A percentile compares a stretch with the other conserved stretches of the same genome.
Evolutionary conservation across 371 early-diverging fungal genomes (phyloP).

Genomic region (Syncephalastrum contaminatum): DNA sequence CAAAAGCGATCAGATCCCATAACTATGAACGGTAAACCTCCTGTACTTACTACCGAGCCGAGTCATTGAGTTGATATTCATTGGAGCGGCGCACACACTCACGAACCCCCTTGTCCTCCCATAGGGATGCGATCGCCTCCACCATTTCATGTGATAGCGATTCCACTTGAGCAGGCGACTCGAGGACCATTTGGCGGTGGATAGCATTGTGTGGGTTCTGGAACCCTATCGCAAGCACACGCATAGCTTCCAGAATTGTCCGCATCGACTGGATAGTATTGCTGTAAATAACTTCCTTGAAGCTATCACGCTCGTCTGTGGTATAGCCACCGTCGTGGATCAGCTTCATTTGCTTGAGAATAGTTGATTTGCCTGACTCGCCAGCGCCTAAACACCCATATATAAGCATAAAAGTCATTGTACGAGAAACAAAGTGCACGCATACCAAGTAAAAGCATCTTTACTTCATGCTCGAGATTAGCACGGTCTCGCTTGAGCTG

Average conservation of each 20-base stretch:
- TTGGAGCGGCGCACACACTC: constrained; percentile 70
- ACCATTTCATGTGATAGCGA: constrained; percentile 63
- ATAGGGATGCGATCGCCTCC: constrained; percentile 72
- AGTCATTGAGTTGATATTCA: constrained; percentile 88
- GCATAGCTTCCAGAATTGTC: constrained; percentile 89
- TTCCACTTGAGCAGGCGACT: constrained; percentile 64
- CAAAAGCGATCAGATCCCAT: constrained; percentile 1
- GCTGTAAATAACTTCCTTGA: constrained; percentile 87
- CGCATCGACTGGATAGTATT: constrained; percentile 91
- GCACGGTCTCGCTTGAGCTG: constrained; percentile 81
- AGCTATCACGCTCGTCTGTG: constrained; percentile 80
- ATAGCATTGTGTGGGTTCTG: constrained; percentile 61
- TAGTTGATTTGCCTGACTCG: constrained; percentile 96
- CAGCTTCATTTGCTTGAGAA: constrained; percentile 95
- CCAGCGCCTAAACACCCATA: constrained; percentile 77
- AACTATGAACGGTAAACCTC: neutral
- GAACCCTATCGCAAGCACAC: constrained; percentile 64
- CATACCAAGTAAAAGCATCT: constrained; percentile 92
- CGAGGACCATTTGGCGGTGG: constrained; percentile 52
- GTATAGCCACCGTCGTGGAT: constrained; percentile 94
- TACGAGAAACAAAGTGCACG: neutral
- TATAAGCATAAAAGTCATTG: neutral
- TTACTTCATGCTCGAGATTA: constrained; percentile 84
- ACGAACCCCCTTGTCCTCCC: constrained; percentile 77
- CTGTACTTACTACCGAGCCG: constrained; percentile 71